These are phyloP conservation scores for Miamiensis avidus DNA, from an alignment of 169 alveolate species.

Conservation along the genomic window DNA sequence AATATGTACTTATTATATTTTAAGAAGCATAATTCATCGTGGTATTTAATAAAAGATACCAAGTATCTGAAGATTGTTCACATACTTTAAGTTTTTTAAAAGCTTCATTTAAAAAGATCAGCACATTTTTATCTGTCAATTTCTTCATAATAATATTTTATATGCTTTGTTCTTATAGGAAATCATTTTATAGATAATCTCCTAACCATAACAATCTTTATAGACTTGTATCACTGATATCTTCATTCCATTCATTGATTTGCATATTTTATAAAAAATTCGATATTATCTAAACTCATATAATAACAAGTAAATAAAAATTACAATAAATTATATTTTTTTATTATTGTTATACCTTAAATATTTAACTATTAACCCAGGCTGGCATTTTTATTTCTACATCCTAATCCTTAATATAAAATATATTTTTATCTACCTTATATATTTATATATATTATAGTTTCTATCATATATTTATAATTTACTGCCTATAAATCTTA, in stretches of 20 bases:
- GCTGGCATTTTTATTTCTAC: neutral
- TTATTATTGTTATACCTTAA: neutral
- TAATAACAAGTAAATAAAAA: too few relatives aligned
- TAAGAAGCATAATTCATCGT: slow-evolving; percentile 45
- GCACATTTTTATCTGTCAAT: slow-evolving; percentile 24
- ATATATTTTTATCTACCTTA: neutral
- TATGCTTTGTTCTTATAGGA: slow-evolving; percentile 27
- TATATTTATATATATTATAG: too few relatives aligned
- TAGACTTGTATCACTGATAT: neutral
- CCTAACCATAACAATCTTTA: slow-evolving; percentile 21
- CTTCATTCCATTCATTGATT: neutral
- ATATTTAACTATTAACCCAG: neutral
- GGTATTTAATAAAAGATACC: slow-evolving; percentile 43
- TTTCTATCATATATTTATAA: too few relatives aligned
- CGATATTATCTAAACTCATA: too few relatives aligned
- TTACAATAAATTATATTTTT: too few relatives aligned
- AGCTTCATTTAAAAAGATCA: slow-evolving; percentile 49
- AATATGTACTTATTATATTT: slow-evolving; percentile 4
- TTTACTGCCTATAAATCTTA: neutral
- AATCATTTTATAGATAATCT: slow-evolving; percentile 40
- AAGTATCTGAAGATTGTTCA: slow-evolving; percentile 39
- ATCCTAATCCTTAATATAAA: neutral
- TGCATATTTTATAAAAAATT: too few relatives aligned
- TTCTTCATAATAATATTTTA: slow-evolving; percentile 27
- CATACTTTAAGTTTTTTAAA: slow-evolving; percentile 49